A percentile compares a stretch with the other conserved stretches of the same genome.
These are phyloP conservation scores for Musa balbisiana DNA, from an alignment of 202 grass and related monocot genomes.

Conservation along the genomic window DNA sequence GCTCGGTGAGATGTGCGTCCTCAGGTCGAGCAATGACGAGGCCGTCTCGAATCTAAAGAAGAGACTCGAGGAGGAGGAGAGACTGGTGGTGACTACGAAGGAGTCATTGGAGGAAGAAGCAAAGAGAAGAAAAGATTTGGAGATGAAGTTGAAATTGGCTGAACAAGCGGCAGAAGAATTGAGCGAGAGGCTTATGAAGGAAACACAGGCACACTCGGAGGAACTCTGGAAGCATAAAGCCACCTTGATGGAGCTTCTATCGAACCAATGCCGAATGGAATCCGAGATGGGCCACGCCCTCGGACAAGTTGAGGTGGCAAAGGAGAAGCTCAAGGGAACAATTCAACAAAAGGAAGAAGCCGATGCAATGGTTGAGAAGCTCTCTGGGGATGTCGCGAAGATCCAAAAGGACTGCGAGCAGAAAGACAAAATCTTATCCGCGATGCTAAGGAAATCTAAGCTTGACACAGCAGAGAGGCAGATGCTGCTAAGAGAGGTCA, in stretches of 20 bases:
- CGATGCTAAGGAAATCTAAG: slow-evolving; percentile 84
- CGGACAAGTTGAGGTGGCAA: slow-evolving; percentile 35
- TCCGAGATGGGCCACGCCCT: slow-evolving; percentile 41
- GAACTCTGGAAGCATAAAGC: slow-evolving; percentile 65
- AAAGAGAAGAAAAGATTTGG: slow-evolving; percentile 24
- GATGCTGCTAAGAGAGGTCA: slow-evolving; percentile 61
- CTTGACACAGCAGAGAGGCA: slow-evolving; percentile 59
- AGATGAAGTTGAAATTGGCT: slow-evolving; percentile 35
- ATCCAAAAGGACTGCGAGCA: slow-evolving; percentile 61
- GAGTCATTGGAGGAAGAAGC: slow-evolving; percentile 43
- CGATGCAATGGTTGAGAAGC: slow-evolving; percentile 27
- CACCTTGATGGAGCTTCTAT: slow-evolving; percentile 48
- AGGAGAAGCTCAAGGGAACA: slow-evolving; percentile 33
- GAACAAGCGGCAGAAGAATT: slow-evolving; percentile 35
- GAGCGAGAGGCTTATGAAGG: slow-evolving; percentile 35
- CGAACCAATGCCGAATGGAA: slow-evolving; percentile 51
- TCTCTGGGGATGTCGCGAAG: slow-evolving; percentile 34
- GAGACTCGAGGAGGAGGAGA: slow-evolving; percentile 39
- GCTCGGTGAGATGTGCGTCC: slow-evolving; percentile 32
- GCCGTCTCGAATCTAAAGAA: slow-evolving; percentile 23
- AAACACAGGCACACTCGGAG: slow-evolving; percentile 30
- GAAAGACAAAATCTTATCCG: slow-evolving; percentile 77
- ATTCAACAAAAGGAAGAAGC: slow-evolving; percentile 33
- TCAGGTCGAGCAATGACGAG: slow-evolving; percentile 36
- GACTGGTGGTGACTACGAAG: slow-evolving; percentile 24